A percentile compares a stretch with the other conserved stretches of the same genome.
phyloP scores from a whole-genome alignment of 2,329 filamentous ascomycete species.

The Xylaria multiplex region DNA sequence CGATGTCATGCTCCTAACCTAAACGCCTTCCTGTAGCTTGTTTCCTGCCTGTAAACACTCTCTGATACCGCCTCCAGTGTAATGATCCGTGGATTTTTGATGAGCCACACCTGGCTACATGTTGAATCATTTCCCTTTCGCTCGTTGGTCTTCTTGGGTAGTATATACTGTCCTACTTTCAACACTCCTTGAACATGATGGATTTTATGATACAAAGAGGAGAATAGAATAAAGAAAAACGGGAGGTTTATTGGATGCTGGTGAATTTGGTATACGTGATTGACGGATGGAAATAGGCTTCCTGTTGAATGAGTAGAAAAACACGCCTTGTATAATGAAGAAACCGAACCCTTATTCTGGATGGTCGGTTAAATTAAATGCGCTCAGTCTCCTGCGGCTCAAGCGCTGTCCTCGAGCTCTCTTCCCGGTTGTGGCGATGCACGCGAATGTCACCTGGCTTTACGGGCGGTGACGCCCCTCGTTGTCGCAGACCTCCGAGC shows the following conservation, averaged over 20 bases:
- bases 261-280: background rate
- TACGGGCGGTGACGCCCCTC: slow-evolving; percentile 33
- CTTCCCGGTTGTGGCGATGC: slow-evolving; percentile 19
- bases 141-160: background rate
- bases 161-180: background rate
- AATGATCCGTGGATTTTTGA: background rate
- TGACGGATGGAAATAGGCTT: too few species aligned
- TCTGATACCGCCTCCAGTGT: background rate
- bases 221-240: background rate
- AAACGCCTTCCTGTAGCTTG: slow-evolving; percentile 1
- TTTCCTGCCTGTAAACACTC: background rate
- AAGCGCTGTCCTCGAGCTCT: slow-evolving; percentile 31
- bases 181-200: background rate
- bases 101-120: background rate
- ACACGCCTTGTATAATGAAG: background rate
- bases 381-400: slow-evolving; percentile 20
- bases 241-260: background rate
- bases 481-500: slow-evolving; percentile 42
- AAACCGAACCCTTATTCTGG: background rate
- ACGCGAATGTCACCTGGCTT: slow-evolving; percentile 24
- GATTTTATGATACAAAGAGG: background rate
- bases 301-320: background rate
- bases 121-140: background rate
- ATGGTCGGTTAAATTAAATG: slow-evolving; percentile 16
- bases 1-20: background rate